A percentile compares a stretch with the other conserved stretches of the same genome.
Conservation (phyloP, 139 green algal genomes). For the Eudorina sp. region DNA sequence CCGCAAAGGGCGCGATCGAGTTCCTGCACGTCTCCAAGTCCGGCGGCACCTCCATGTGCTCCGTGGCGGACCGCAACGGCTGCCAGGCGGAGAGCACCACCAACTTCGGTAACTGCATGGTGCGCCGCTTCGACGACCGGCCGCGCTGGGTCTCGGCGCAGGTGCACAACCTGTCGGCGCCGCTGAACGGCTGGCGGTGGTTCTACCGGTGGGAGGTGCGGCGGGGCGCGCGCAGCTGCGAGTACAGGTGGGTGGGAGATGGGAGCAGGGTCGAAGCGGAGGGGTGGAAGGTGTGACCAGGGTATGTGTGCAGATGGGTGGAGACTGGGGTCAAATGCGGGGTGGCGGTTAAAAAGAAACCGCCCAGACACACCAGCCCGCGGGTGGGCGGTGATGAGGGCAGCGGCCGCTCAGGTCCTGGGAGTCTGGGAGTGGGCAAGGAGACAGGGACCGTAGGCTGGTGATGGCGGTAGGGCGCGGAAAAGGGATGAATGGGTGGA, state of each 20-base stretch:
- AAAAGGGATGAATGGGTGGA: too few species aligned
- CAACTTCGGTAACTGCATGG: constrained; percentile 48
- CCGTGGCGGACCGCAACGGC: constrained; percentile 35
- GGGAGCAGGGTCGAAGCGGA: too few species aligned
- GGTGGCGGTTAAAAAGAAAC: too few species aligned
- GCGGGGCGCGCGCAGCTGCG: constrained; percentile 30
- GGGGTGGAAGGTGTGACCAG: too few species aligned
- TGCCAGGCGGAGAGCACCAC: constrained; percentile 23
- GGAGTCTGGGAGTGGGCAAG: too few species aligned
- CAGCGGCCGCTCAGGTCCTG: too few species aligned
- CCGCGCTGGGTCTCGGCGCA: constrained; percentile 36
- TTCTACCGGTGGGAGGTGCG: constrained; percentile 33
- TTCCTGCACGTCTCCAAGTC: constrained; percentile 49
- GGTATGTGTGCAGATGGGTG: too few species aligned
- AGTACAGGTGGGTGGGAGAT: constrained; percentile 18
- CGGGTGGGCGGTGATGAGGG: too few species aligned
- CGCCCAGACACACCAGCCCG: too few species aligned
- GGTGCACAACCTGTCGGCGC: not conserved
- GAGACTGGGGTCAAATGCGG: too few species aligned
- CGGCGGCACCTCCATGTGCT: constrained; percentile 43
- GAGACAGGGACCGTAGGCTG: too few species aligned
- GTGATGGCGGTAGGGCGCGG: too few species aligned
- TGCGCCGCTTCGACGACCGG: constrained; percentile 44
- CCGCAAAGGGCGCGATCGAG: constrained; percentile 37
- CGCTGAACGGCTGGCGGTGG: constrained; percentile 34